Base-by-base conservation (phyloP, 352 stramenopile genomes). In the Phytophthora europaea region DNA sequence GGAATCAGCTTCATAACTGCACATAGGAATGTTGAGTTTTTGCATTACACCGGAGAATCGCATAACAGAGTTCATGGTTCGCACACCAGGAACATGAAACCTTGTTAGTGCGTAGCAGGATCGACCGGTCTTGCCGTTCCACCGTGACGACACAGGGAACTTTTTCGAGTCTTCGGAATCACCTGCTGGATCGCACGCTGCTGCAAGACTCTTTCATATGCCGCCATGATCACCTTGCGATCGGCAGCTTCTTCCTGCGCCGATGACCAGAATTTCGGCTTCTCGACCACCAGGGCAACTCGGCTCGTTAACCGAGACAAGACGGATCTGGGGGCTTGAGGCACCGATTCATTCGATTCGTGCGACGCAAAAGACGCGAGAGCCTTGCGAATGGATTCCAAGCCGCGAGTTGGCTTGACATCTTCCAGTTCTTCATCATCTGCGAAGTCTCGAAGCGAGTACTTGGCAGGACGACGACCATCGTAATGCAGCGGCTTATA, bases 401-500 rank as follows among this genome's bases (percentile, higher is more conserved):
- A 64, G 22, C 65, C 70, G 16, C 67, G 60, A 0, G n/a, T 67
- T 9, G 70, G 75, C 10, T 78, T 75, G n/a, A 59, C 20, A 6
- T 79, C 75, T 10, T 56, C 15, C 7, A 50, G 45, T 26, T 81
- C 59, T 26, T 66, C 43, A 5, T 76, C 70, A 3, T 34, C 48
- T 16, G 45, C 63, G 52, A 79, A 63, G 26, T 72, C 71, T 33
- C 75, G 70, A 31, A 81, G 66, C 9, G 66, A 68, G 33, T 59
- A 81, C 66, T 81, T 81, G 28, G 75, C 70, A 28, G 75, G 75
- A n/a, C 50, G 66, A 18, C 59, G 63, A 13, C 68, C 67, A 20
- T 74, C 60, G 58, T 83, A 83, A 43, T 47, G 73, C 43, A 83
- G 34, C 23, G 76, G 76, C 43, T 79, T 81, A 28, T 83, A 81